A percentile compares a stretch with the other conserved stretches of the same genome.
Evolutionary conservation across 805 yeast genomes (phyloP).

Genomic region (Candida pini): DNA sequence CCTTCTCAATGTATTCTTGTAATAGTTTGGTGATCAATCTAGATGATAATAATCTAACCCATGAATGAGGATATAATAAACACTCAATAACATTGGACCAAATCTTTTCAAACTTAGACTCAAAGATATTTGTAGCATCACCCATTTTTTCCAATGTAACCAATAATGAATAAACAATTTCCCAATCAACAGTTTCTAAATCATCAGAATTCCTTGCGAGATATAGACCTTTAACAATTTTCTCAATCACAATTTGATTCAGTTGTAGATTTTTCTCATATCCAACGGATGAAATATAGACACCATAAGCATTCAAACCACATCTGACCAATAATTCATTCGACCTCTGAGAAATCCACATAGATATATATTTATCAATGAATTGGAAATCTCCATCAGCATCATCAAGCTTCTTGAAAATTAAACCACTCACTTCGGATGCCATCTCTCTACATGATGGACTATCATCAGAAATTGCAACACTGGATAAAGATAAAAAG

Average conservation of each 20-base stretch:
- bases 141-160: slow-evolving; percentile 31
- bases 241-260: slow-evolving; percentile 24
- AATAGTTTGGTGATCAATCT: slow-evolving; percentile 53
- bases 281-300: slow-evolving; percentile 49
- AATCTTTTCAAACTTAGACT: slow-evolving; percentile 36
- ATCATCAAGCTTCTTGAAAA: slow-evolving; percentile 44
- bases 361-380: slow-evolving; percentile 37
- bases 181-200: slow-evolving; percentile 57
- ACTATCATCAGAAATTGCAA: slow-evolving; percentile 71
- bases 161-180: slow-evolving; percentile 63
- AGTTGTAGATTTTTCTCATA: slow-evolving; percentile 25
- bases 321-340: slow-evolving; percentile 57
- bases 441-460: slow-evolving; percentile 84
- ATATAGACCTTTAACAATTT: slow-evolving; percentile 14
- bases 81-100: slow-evolving; percentile 52
- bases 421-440: slow-evolving; percentile 46
- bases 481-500: slow-evolving; percentile 76
- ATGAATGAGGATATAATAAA: slow-evolving; percentile 80
- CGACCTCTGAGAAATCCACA: slow-evolving; percentile 60
- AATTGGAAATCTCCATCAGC: slow-evolving; percentile 21
- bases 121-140: slow-evolving; percentile 28
- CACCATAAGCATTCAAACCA: slow-evolving; percentile 66
- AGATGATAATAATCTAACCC: slow-evolving; percentile 73
- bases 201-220: slow-evolving; percentile 32
- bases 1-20: slow-evolving; percentile 22